Conservation (phyloP, 2,329 filamentous ascomycete species). For the Elsinoe necatrix region DNA sequence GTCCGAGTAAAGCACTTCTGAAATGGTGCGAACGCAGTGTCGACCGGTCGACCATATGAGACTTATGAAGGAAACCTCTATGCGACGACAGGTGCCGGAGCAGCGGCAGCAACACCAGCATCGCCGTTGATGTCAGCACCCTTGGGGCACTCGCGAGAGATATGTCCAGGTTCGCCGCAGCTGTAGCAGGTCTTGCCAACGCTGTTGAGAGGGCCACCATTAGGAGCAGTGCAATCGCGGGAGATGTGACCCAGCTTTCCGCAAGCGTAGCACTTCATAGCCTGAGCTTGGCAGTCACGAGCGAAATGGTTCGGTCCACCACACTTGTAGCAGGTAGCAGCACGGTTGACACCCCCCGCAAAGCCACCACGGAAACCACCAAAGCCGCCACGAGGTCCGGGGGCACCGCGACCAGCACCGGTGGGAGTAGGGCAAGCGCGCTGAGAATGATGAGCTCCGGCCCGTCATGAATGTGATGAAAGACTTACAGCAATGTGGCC, state of each 20-base stretch:
- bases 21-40: not conserved
- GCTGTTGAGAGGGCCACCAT: conserved; percentile 90
- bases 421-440: conserved; percentile 72
- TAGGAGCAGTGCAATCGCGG: conserved; percentile 89
- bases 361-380: conserved; percentile 38
- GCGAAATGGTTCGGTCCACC: conserved; percentile 94
- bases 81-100: conserved; percentile 33
- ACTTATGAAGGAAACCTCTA: not conserved
- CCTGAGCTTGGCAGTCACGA: conserved; percentile 94
- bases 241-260: conserved; percentile 94
- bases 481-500: conserved; percentile 78
- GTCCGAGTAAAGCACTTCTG: not conserved
- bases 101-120: conserved; percentile 32
- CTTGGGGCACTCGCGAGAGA: conserved; percentile 90
- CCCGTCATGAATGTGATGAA: conserved; percentile 14
- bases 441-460: conserved; percentile 35
- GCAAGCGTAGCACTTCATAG: conserved; percentile 97
- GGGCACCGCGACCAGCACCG: conserved; percentile 8
- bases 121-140: conserved; percentile 43
- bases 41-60: not conserved
- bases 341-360: conserved; percentile 59
- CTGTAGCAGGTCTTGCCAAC: conserved; percentile 98
- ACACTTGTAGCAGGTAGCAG: conserved; percentile 62
- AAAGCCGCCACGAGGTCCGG: conserved; percentile 57
- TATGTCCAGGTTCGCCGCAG: conserved; percentile 91